phyloP scores from a whole-genome alignment of 345 rosid genomes.

The Murraya koenigii region DNA sequence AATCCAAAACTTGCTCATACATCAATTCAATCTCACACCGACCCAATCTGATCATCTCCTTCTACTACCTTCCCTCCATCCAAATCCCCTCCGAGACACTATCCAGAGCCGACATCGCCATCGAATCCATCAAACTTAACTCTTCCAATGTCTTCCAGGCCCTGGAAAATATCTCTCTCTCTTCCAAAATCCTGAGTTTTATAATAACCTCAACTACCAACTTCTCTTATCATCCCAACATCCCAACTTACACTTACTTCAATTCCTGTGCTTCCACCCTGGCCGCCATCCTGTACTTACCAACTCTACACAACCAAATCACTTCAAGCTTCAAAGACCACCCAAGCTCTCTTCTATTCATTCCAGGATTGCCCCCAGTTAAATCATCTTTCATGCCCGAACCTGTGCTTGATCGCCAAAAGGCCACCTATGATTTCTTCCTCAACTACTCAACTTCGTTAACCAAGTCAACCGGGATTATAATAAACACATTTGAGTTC shows the following conservation, averaged over 20 bases:
- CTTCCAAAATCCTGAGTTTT: constrained; percentile 7
- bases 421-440: constrained; percentile 16
- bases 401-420: constrained; percentile 24
- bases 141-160: constrained; percentile 9
- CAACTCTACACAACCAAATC: constrained; percentile 20
- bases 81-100: not conserved
- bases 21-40: not conserved
- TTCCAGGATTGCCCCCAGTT: constrained; percentile 33
- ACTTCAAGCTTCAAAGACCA: constrained; percentile 25
- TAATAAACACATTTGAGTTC: constrained; percentile 27
- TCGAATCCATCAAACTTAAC: constrained; percentile 18
- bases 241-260: constrained; percentile 28
- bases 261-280: constrained; percentile 31
- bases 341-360: constrained; percentile 1
- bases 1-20: constrained; percentile 12
- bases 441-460: constrained; percentile 3
- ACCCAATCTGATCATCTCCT: constrained; percentile 1
- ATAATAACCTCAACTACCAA: constrained; percentile 6
- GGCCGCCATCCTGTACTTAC: constrained; percentile 20
- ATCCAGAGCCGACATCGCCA: not conserved
- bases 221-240: constrained; percentile 7
- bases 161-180: constrained; percentile 11
- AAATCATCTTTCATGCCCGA: constrained; percentile 26
- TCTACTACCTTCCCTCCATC: constrained; percentile 19
- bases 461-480: constrained; percentile 14